phyloP scores from a whole-genome alignment of 208 protist genomes.

The Naegleria gruberi region DNA sequence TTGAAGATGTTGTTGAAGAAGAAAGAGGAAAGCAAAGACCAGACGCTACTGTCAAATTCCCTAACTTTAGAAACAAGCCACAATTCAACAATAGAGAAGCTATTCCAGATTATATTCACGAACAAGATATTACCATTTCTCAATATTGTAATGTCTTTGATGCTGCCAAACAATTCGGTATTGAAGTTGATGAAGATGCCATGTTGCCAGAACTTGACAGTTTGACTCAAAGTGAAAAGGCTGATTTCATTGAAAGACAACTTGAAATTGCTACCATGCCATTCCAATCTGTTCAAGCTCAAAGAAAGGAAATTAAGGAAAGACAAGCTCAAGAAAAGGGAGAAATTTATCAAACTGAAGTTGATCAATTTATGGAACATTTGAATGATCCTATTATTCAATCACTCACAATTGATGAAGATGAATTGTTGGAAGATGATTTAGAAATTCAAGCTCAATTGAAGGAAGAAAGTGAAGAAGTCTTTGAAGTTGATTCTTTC shows the following conservation, averaged over 20 bases:
- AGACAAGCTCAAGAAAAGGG: neutral
- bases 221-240: neutral
- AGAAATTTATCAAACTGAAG: neutral
- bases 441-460: too few species aligned
- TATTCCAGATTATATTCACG: neutral
- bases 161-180: neutral
- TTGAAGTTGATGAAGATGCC: neutral
- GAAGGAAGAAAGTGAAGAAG: neutral
- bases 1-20: neutral
- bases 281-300: neutral
- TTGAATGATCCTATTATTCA: neutral
- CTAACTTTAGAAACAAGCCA: neutral
- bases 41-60: neutral
- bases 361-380: neutral
- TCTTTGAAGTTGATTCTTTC: neutral
- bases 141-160: neutral
- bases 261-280: neutral
- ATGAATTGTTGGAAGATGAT: neutral
- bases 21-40: neutral
- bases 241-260: neutral
- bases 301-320: neutral
- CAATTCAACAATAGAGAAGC: neutral
- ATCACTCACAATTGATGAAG: neutral
- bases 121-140: neutral
- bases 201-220: neutral